phyloP scores from a whole-genome alignment of 257 asterid species.

The Anisodus acutangulus region DNA sequence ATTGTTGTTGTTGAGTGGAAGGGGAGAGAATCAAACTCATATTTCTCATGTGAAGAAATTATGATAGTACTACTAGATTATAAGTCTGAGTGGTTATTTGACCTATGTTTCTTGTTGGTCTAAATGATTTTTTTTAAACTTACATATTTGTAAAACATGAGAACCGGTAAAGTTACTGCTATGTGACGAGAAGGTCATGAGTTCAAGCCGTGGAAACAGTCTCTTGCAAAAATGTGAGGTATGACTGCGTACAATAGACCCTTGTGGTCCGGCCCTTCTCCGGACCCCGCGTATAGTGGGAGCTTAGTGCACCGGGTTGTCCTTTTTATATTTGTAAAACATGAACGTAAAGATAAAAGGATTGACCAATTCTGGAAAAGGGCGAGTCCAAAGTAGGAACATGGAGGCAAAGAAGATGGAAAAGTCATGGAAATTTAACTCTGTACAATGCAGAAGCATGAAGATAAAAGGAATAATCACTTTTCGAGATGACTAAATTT shows the following conservation, averaged over 20 bases:
- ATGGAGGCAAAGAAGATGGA: neutral
- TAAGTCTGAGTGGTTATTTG: neutral
- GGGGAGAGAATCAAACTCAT: neutral
- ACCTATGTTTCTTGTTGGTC: neutral
- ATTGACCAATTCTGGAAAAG: neutral
- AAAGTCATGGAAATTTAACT: neutral
- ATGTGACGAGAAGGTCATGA: too few relatives aligned
- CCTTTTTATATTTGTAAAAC: too few relatives aligned
- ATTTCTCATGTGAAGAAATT: neutral
- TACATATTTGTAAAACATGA: neutral
- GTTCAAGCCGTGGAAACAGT: too few relatives aligned
- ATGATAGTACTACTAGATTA: neutral
- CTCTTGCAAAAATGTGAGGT: too few relatives aligned
- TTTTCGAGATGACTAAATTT: neutral
- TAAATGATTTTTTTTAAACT: neutral
- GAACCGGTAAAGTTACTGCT: too few relatives aligned
- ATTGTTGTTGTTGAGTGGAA: too few relatives aligned
- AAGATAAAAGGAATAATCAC: neutral
- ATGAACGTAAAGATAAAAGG: neutral
- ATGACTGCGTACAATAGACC: too few relatives aligned
- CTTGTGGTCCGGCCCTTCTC: too few relatives aligned
- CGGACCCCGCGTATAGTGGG: too few relatives aligned
- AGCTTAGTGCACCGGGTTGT: too few relatives aligned
- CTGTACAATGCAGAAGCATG: constrained; percentile 4
- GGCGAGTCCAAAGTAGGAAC: neutral